Conservation (phyloP, 805 yeast species). For the Priceomyces melissophilus region DNA sequence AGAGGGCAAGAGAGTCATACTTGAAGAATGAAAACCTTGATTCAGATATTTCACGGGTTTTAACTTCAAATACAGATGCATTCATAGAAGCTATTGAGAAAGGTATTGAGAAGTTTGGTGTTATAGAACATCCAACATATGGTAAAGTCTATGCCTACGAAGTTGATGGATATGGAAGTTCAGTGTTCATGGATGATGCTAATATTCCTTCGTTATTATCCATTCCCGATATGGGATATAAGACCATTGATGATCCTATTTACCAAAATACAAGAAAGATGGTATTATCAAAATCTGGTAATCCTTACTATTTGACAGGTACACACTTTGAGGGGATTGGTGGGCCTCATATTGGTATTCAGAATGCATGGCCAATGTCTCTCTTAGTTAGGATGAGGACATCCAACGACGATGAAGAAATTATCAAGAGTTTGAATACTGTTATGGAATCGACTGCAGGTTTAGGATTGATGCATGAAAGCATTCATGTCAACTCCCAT, state of each 20-base stretch:
- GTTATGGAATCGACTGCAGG: conserved; percentile 64
- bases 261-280: conserved; percentile 78
- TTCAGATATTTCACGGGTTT: conserved; percentile 6
- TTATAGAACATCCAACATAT: conserved; percentile 60
- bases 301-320: conserved; percentile 75
- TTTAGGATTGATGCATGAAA: conserved; percentile 82
- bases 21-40: conserved; percentile 12
- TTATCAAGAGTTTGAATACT: conserved; percentile 43
- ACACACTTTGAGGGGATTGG: conserved; percentile 71
- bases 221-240: conserved; percentile 74
- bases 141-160: conserved; percentile 87
- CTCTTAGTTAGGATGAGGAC: conserved; percentile 74
- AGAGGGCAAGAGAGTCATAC: conserved; percentile 23
- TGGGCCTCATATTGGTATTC: conserved; percentile 84
- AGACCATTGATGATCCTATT: conserved; percentile 47
- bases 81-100: conserved; percentile 42
- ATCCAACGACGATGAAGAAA: conserved; percentile 67
- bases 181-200: conserved; percentile 83
- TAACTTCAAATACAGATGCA: conserved; percentile 21
- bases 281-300: conserved; percentile 65
- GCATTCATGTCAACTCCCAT: conserved; percentile 59
- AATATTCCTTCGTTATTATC: conserved; percentile 80
- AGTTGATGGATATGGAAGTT: conserved; percentile 81
- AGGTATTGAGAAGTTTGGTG: conserved; percentile 64
- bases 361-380: conserved; percentile 90